phyloP scores from a whole-genome alignment of 495 filamentous ascomycete species.

The Lineolata rhizophorae region DNA sequence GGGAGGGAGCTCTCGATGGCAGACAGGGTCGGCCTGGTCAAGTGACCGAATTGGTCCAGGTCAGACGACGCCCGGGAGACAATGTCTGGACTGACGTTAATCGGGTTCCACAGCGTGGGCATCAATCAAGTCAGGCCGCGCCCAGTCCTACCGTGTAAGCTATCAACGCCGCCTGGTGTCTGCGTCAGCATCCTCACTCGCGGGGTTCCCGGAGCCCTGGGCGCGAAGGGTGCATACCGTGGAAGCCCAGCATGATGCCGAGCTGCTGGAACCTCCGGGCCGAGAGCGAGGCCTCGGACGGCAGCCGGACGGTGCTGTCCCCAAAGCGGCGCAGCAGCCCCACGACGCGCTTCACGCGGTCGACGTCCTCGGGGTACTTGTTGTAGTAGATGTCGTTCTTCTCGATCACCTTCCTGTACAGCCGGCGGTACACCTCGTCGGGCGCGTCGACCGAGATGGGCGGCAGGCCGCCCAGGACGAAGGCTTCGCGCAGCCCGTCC shows the following conservation, averaged over 20 bases:
- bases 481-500: conserved; percentile 57
- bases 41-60: conserved; percentile 43
- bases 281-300: conserved; percentile 45
- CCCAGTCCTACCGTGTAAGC: conserved; percentile 10
- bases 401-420: conserved; percentile 39
- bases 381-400: conserved; percentile 58
- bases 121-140: not conserved
- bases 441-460: conserved; percentile 48
- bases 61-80: conserved; percentile 47
- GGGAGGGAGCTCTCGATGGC: conserved; percentile 38
- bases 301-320: conserved; percentile 33
- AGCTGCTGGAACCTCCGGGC: conserved; percentile 49
- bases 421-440: conserved; percentile 52
- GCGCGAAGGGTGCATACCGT: no score
- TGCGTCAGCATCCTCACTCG: conserved; percentile 1
- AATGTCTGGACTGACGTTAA: conserved; percentile 25
- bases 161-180: conserved; percentile 13
- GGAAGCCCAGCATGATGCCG: conserved; percentile 53
- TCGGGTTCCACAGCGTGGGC: not conserved
- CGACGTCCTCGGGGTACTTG: conserved; percentile 72
- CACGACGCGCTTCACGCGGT: conserved; percentile 42
- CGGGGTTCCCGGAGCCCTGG: no score
- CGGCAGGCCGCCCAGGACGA: conserved; percentile 62
- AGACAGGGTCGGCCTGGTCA: conserved; percentile 48
- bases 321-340: conserved; percentile 26